These are phyloP conservation scores for Wilhelminamyces savonicus DNA, from an alignment of 805 yeast genomes.

Conservation along the genomic window DNA sequence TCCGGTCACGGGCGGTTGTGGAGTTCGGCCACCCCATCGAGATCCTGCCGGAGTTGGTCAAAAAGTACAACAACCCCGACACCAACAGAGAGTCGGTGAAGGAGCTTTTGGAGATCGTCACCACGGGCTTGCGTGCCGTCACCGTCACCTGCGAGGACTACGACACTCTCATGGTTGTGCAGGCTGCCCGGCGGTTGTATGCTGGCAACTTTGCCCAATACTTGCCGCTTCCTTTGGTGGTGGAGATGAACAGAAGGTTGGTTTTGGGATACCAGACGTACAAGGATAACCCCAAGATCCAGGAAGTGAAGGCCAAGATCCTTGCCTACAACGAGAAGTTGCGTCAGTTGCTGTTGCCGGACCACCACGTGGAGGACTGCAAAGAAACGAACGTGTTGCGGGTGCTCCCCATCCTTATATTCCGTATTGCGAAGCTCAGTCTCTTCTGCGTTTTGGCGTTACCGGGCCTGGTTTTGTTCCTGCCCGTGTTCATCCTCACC, in stretches of 20 bases:
- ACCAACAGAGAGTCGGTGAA: conserved; percentile 70
- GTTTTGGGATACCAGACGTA: conserved; percentile 75
- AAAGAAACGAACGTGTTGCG: conserved; percentile 44
- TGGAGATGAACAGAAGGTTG: conserved; percentile 86
- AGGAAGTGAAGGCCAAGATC: conserved; percentile 55
- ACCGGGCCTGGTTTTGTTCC: conserved; percentile 84
- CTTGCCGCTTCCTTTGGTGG: conserved; percentile 74
- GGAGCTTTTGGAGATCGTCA: conserved; percentile 61
- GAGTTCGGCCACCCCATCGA: conserved; percentile 90
- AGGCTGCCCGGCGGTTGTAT: conserved; percentile 87
- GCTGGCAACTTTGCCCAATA: conserved; percentile 65
- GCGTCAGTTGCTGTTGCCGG: conserved; percentile 45
- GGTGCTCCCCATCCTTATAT: conserved; percentile 46
- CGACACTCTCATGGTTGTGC: conserved; percentile 83
- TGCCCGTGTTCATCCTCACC: conserved; percentile 81
- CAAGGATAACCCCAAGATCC: conserved; percentile 63
- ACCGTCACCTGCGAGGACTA: conserved; percentile 86
- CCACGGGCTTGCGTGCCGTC: conserved; percentile 72
- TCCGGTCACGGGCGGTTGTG: conserved; percentile 89
- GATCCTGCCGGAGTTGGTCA: conserved; percentile 50
- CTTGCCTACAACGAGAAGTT: conserved; percentile 60
- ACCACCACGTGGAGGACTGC: conserved; percentile 54
- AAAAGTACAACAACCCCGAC: conserved; percentile 57
- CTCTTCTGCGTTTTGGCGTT: conserved; percentile 58
- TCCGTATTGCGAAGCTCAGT: conserved; percentile 51